Conservation (phyloP, 1,139 yeast species). For the Arxiozyma bovina region DNA sequence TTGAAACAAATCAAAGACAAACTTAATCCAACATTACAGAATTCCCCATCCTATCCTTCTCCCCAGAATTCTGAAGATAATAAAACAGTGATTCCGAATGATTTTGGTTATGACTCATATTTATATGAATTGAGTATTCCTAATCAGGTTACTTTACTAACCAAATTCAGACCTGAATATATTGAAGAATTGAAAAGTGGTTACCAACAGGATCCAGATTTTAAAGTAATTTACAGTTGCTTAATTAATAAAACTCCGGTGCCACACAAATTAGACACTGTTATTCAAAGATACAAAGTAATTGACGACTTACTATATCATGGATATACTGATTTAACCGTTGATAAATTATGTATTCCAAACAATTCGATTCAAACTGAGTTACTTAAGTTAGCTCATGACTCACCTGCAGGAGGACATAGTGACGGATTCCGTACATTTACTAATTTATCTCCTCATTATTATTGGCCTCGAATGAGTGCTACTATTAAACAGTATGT, state of each 20-base stretch:
- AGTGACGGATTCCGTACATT: background rate
- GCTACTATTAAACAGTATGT: background rate
- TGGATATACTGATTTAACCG: background rate
- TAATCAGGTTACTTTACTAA: background rate
- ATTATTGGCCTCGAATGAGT: slow-evolving; percentile 1
- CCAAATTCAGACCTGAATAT: background rate
- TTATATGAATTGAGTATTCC: background rate
- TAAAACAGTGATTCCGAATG: background rate
- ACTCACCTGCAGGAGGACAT: background rate
- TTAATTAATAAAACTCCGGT: no score
- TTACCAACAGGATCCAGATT: background rate
- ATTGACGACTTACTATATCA: background rate
- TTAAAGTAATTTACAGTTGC: no score
- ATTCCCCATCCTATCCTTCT: no score
- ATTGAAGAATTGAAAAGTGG: background rate
- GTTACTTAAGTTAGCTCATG: background rate
- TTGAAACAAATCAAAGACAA: background rate
- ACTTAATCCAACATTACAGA: no score
- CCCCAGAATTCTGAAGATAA: no score
- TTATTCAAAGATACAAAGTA: background rate
- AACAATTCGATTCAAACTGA: background rate
- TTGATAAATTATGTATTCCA: no score
- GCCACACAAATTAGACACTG: background rate
- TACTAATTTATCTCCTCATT: background rate
- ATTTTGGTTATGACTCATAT: background rate